Base-by-base conservation (phyloP, 306 rosid genomes). In the Cicer yamashitae region DNA sequence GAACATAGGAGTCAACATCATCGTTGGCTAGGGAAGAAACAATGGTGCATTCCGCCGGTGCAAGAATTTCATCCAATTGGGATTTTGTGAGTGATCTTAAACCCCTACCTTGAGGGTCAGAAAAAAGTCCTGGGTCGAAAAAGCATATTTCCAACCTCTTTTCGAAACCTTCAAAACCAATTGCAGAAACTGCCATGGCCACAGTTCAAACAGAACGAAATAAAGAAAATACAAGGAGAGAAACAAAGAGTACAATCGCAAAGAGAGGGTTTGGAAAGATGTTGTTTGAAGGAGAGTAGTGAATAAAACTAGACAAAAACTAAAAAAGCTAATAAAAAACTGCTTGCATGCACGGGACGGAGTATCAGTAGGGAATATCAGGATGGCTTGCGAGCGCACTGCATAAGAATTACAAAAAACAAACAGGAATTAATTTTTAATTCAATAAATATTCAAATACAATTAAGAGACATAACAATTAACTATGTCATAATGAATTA, bases 301-400 rank as follows among this genome's bases (percentile, higher is more conserved):
- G 34, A 82, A 47, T 45, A 62, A 74, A 41, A 30, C 71, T 82
- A 85, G 67, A 12, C 1, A 18, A 47, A 82, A 48, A 45, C 57
- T 73, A 76, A 70, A 58, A 56, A 7, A 25, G 45, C 78, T 41
- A 39, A 76, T 2, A 70, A 73, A 71, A 65, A 62, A 65, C 72
- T 52, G 77, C 18, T 46, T 18, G 65, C 83, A 7, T 51, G 70
- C 39, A 68, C 2, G 70, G 59, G 75, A 30, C 37, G 37, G 5
- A 30, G 3, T 30, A 30, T 30, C 37, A 30, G 37, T 30, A 30
- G 37, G 6, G 6, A 30, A 75, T 87, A 81, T 90, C 96, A 88
- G 86, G 96, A 91, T 85, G 96, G 96, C 41, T 91, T 88, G 90
- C 96, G 93, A 71, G 88, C 91, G 83, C 93, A 91, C 96, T 91